These are phyloP conservation scores for Psilocybe subaeruginosa DNA, from an alignment of 768 basidiomycete genomes.

Conservation along the genomic window DNA sequence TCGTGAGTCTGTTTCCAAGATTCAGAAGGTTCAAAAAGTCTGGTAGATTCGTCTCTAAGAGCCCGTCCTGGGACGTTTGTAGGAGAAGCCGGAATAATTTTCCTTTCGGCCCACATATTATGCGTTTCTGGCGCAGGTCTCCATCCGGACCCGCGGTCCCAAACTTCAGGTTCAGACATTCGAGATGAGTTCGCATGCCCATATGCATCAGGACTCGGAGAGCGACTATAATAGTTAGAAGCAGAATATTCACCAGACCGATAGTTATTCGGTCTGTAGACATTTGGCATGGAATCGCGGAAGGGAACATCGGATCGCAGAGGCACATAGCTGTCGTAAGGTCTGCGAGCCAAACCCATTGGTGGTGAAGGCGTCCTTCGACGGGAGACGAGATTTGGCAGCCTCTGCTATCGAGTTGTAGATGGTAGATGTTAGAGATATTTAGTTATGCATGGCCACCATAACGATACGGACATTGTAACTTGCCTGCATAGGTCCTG, in stretches of 20 bases:
- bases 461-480: slow-evolving; percentile 42
- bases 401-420: slow-evolving; percentile 31
- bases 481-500: slow-evolving; percentile 27
- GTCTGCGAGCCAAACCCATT: slow-evolving; percentile 40
- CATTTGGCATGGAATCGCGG: slow-evolving; percentile 42
- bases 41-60: slow-evolving; percentile 37
- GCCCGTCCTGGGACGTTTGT: slow-evolving; percentile 30
- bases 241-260: slow-evolving; percentile 37
- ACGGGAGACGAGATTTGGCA: slow-evolving; percentile 34
- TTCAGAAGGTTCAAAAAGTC: slow-evolving; percentile 76
- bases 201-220: slow-evolving; percentile 58
- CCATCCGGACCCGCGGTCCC: slow-evolving; percentile 51
- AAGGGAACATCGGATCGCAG: slow-evolving; percentile 37
- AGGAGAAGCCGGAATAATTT: slow-evolving; percentile 41
- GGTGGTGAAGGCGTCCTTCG: slow-evolving; percentile 53
- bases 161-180: slow-evolving; percentile 42
- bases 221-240: slow-evolving; percentile 40
- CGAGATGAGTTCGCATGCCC: slow-evolving; percentile 33
- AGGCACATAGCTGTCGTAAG: slow-evolving; percentile 58
- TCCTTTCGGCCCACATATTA: slow-evolving; percentile 44
- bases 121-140: slow-evolving; percentile 30
- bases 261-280: slow-evolving; percentile 44
- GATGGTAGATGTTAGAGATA: slow-evolving; percentile 14
- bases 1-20: slow-evolving; percentile 65
- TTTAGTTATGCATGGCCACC: slow-evolving; percentile 6